Evolutionary conservation across 768 basidiomycete genomes (phyloP).

Genomic region (Russula vinacea): DNA sequence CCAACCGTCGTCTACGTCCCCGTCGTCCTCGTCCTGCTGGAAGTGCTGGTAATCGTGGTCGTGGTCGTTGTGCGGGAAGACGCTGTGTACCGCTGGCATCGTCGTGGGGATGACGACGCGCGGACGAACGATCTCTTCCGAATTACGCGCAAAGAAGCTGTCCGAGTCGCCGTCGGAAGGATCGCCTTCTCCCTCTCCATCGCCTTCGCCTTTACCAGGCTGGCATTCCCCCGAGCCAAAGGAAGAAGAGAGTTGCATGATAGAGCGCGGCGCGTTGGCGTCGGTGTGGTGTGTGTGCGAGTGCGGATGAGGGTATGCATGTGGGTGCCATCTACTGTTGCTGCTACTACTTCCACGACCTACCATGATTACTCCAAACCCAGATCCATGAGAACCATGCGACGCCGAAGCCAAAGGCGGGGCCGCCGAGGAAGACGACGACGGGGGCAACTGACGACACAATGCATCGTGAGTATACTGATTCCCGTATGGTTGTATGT

Average conservation of each 20-base stretch:
- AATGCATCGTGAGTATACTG: neutral
- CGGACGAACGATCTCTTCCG: constrained; percentile 22
- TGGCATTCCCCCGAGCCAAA: constrained; percentile 23
- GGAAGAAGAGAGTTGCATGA: constrained; percentile 20
- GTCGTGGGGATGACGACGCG: constrained; percentile 4
- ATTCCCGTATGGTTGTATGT: neutral
- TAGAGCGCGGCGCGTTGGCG: constrained; percentile 18
- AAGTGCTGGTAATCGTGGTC: neutral
- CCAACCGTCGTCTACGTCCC: neutral
- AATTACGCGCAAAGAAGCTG: constrained; percentile 30
- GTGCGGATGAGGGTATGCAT: neutral
- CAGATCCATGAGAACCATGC: constrained; percentile 2
- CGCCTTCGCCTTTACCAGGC: neutral
- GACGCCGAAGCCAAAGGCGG: constrained; percentile 3
- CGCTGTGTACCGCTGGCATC: neutral
- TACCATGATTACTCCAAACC: neutral
- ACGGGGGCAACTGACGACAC: neutral
- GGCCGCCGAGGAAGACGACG: neutral
- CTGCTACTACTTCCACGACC: neutral
- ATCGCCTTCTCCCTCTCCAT: neutral
- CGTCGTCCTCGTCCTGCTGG: neutral
- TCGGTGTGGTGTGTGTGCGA: neutral
- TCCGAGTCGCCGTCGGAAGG: constrained; percentile 26
- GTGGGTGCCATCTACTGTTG: constrained; percentile 2
- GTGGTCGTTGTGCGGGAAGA: neutral